phyloP scores from a whole-genome alignment of 2,329 filamentous ascomycete species.

The Bimuria novae-zelandiae region DNA sequence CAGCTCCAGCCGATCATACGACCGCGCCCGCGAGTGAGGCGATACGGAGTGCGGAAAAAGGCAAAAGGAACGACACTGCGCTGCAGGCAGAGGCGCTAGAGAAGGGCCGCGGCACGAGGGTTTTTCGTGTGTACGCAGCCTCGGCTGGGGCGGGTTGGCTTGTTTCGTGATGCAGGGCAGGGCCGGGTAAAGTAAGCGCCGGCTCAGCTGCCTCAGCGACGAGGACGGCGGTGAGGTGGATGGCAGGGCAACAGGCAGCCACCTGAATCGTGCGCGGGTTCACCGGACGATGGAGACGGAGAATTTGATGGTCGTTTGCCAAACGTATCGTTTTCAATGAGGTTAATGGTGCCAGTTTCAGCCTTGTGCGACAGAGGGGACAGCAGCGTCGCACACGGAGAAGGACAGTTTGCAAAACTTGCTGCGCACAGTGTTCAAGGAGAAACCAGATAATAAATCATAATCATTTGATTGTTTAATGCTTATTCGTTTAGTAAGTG shows the following conservation, averaged over 20 bases:
- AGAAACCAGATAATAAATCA: constrained; percentile 2
- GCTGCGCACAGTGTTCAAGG: background rate
- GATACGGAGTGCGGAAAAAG: background rate
- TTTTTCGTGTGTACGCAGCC: too few relatives aligned
- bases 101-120: constrained; percentile 7
- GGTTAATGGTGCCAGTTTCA: too few relatives aligned
- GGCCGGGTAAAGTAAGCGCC: constrained; percentile 3
- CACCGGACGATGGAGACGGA: too few relatives aligned
- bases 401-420: too few relatives aligned
- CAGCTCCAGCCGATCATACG: background rate
- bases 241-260: background rate
- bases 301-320: too few relatives aligned
- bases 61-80: background rate
- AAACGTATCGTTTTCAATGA: too few relatives aligned
- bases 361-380: too few relatives aligned
- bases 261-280: too few relatives aligned
- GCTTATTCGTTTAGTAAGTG: constrained; percentile 30
- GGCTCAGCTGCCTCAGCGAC: background rate
- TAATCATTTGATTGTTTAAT: constrained; percentile 29
- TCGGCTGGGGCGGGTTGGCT: too few relatives aligned
- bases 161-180: too few relatives aligned
- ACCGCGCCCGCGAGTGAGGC: background rate
- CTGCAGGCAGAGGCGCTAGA: background rate
- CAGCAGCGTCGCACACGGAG: too few relatives aligned
- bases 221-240: background rate